Percentiles rank a stretch among this genome's conserved stretches.
Evolutionary conservation across 192 early-diverging fungal genomes (phyloP).

Genomic region (Coemansia sp.): DNA sequence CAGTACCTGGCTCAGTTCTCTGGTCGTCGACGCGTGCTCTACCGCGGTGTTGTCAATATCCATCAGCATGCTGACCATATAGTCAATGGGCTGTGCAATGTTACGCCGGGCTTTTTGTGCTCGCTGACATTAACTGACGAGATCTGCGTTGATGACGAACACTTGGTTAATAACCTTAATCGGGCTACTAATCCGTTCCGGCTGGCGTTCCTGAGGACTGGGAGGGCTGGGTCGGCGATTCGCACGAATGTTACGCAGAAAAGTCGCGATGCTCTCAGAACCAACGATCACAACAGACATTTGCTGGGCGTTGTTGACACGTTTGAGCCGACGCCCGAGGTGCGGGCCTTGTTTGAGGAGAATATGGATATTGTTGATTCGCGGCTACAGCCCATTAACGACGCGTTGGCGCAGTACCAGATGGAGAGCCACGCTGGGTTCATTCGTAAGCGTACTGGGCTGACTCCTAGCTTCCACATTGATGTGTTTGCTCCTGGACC

Average conservation of each 20-base stretch:
- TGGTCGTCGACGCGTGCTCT: constrained; percentile 38
- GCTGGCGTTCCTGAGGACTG: constrained; percentile 34
- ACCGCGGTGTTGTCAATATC: constrained; percentile 47
- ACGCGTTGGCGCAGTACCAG: constrained; percentile 49
- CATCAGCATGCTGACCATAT: constrained; percentile 51
- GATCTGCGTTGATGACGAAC: constrained; percentile 39
- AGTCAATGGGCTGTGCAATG: constrained; percentile 46
- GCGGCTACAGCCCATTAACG: constrained; percentile 36
- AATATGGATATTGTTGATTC: constrained; percentile 56
- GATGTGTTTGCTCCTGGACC: constrained; percentile 55
- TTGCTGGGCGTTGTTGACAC: constrained; percentile 53
- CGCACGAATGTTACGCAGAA: constrained; percentile 23
- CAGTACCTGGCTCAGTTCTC: constrained; percentile 45
- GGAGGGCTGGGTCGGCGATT: constrained; percentile 10
- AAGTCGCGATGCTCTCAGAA: constrained; percentile 9
- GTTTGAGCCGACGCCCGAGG: constrained; percentile 55
- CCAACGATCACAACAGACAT: constrained; percentile 37
- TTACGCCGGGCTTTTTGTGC: constrained; percentile 60
- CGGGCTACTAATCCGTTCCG: constrained; percentile 38
- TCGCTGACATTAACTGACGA: constrained; percentile 55
- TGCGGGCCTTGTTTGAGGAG: constrained; percentile 56
- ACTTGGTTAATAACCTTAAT: constrained; percentile 40
- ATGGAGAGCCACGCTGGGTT: constrained; percentile 52
- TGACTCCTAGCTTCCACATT: constrained; percentile 50
- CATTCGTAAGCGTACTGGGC: constrained; percentile 51